These are phyloP conservation scores for Venturia aucupariae DNA, from an alignment of 2,329 filamentous ascomycete species.

Conservation along the genomic window DNA sequence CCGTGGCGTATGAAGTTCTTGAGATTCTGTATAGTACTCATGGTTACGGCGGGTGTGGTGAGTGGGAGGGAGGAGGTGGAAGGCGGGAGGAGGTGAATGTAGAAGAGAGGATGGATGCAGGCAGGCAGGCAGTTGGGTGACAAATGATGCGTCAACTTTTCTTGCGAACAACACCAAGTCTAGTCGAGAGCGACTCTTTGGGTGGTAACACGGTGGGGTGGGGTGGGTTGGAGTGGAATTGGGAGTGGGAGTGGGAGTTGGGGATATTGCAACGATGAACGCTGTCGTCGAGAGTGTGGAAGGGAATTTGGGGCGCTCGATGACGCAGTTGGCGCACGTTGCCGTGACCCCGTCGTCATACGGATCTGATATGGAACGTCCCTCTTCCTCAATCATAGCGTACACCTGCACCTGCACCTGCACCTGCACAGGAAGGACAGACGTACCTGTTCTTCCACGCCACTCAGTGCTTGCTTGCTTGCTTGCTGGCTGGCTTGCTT, in stretches of 20 bases:
- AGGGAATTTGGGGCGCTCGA: background rate
- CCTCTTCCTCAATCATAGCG: background rate
- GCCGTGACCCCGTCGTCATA: background rate
- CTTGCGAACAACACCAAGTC: background rate
- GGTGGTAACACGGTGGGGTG: background rate
- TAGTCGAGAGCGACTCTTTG: background rate
- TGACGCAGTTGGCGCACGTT: background rate
- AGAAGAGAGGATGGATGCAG: background rate
- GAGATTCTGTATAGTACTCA: constrained; percentile 80
- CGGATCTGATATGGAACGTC: background rate
- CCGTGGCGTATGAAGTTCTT: constrained; percentile 98
- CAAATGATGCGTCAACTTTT: background rate
- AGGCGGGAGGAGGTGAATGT: background rate
- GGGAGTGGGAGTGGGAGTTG: background rate
- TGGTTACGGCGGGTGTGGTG: constrained; percentile 25
- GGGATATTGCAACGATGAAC: constrained; percentile 4
- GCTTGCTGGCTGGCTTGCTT: no score
- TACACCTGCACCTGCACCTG: no score
- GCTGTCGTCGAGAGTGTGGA: background rate
- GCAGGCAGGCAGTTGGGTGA: constrained; percentile 3
- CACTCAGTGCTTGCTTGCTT: background rate
- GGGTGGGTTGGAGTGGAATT: background rate
- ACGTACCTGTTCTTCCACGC: background rate
- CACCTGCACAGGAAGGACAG: background rate
- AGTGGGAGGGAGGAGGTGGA: background rate